Base-by-base conservation (phyloP, 352 stramenopile species). In the Phytophthora boehmeriae region DNA sequence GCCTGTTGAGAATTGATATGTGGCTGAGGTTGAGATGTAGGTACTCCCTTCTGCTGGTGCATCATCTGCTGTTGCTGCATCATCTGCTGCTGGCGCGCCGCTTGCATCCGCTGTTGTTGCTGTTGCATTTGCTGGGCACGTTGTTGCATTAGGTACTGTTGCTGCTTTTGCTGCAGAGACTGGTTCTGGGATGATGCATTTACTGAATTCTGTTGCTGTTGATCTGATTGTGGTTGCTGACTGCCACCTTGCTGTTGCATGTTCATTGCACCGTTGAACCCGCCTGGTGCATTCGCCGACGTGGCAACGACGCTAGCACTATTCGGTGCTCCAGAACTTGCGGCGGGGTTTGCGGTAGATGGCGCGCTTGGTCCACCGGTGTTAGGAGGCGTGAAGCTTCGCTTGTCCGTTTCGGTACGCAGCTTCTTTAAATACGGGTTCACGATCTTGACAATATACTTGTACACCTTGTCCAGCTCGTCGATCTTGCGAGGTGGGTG, bases 401-500 rank as follows among this genome's bases (percentile, higher is more conserved):
- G 77, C 28, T 88, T 88, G 54, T 90, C 82, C 11, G 83, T 92
- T 63, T 94, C 85, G 8, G 80, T 89, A 27, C 81, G 84, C 53
- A 94, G 61, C 59, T 94, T 94, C 67, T 94, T 94, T 67, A 94
- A 59, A 58, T 92, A 94, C 62, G 85, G 85, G 51, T 91, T 89
- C 46, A 94, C 85, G 50, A 94, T 94, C 56, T 92, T 92, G 28
- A 94, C 80, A 54, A 94, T 91, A 78, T 94, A 94, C 76, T 94
- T 94, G 76, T 90, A 92, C 43, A 94, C 85, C 71, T 91, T 94
- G 70, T 92, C 85, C 23, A 94, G 73, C 64, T 94, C 85, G 25
- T 92, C 83, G 11, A 94, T 72, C 59, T 89, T 88, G n/a, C 85
- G 85, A 16, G 85, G 77, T 34, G 75, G 71, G 41, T 89, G 71